These are phyloP conservation scores for Mycena polygramma DNA, from an alignment of 768 basidiomycete species.

Conservation along the genomic window DNA sequence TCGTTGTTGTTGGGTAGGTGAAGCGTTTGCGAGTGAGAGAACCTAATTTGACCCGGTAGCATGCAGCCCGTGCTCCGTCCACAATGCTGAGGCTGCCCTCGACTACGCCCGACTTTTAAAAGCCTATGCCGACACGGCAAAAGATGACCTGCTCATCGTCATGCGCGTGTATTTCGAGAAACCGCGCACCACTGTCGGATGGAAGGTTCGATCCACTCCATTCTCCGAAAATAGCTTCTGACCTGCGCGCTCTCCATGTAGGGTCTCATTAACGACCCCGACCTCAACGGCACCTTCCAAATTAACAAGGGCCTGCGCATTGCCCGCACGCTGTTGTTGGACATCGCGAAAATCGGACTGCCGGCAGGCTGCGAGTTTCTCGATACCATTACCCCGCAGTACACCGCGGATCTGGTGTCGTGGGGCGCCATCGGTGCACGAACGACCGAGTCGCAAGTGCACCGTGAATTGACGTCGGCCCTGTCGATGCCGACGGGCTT, in stretches of 20 bases:
- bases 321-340: constrained; percentile 88
- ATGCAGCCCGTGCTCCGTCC: constrained; percentile 91
- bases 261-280: constrained; percentile 97
- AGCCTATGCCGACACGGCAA: constrained; percentile 82
- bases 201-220: constrained; percentile 67
- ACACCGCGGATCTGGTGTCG: constrained; percentile 88
- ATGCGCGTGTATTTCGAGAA: constrained; percentile 99
- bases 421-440: constrained; percentile 96
- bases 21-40: background rate
- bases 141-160: constrained; percentile 91
- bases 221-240: background rate
- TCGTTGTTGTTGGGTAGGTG: constrained; percentile 90
- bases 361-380: constrained; percentile 98
- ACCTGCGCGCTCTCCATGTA: background rate
- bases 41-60: background rate
- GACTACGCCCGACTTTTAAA: constrained; percentile 88
- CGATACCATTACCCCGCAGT: constrained; percentile 84
- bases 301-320: constrained; percentile 96
- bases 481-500: constrained; percentile 98
- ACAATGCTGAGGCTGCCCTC: constrained; percentile 87
- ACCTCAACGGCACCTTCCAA: constrained; percentile 92
- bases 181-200: constrained; percentile 94
- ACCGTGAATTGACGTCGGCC: constrained; percentile 88
- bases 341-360: constrained; percentile 90
- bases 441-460: constrained; percentile 94